Evolutionary conservation across 208 protist species (phyloP), one percentile per base, ranked within the genome.

Genomic region (Strigomonas galati): DNA sequence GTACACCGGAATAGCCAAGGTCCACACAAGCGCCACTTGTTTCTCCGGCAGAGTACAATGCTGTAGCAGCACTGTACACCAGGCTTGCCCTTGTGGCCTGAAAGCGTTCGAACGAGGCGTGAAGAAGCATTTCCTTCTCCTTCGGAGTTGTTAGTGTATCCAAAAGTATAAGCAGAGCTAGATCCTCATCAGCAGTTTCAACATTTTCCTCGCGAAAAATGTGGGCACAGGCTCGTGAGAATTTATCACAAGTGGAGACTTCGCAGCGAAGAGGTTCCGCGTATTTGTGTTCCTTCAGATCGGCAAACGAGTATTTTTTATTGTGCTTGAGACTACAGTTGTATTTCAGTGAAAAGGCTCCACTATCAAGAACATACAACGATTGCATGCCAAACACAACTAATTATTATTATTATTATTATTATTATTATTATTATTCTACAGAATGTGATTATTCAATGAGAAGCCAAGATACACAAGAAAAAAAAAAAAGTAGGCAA

Each of bases 1-100:
- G 81, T 5, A 85, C 86, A 9, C 76, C 76, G 40, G 71, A 60
- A 67, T 87, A 89, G 32, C 89, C 89, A 19, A 93, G 35, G 63
- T 95, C 89, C 0, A 92, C 73, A 43, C 65, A 60, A 12, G 93
- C 67, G 1, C 89, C 89, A 12, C 84, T 87, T 17, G 77, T 89
- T 43, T 84, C 75, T 7, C 84, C 89, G 0, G 69, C 77, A 19
- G 82, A 79, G 72, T 87, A 92, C 10, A 92, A 82, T 5, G 82
- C 77, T 0, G 82, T 64, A 27, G 76, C 72, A 10, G 84, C 72
- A 2, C 76, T 65, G 71, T 85, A 87, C 37, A 75, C 68, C 12
- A 92, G 24, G 40, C 69, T 79, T 15, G 87, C 81, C 15, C 65
- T 43, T 54, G 85, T 82, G 26, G 80, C 81, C 4, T 76, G 84